phyloP scores from a whole-genome alignment of 2,329 filamentous ascomycete species.

The Aspergillus luchuensis region DNA sequence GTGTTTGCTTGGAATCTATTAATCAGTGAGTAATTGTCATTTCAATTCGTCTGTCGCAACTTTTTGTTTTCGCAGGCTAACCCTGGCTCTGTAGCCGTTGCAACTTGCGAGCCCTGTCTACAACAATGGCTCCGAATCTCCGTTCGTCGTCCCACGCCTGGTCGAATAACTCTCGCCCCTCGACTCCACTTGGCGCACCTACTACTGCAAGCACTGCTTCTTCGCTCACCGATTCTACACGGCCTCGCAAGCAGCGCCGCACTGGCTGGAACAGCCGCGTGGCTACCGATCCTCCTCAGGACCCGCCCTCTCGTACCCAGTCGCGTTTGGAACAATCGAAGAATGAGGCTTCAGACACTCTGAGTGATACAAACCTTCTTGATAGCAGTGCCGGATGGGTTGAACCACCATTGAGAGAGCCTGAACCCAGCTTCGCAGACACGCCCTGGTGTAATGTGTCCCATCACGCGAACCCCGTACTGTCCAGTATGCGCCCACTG shows the following conservation, averaged over 20 bases:
- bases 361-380: constrained; percentile 14
- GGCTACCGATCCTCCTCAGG: constrained; percentile 26
- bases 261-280: constrained; percentile 32
- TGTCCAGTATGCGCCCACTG: constrained; percentile 81
- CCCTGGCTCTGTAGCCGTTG: constrained; percentile 18
- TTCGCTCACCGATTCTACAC: constrained; percentile 31
- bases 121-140: constrained; percentile 39
- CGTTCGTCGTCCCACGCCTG: constrained; percentile 36
- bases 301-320: constrained; percentile 15
- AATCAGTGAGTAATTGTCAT: constrained; percentile 26
- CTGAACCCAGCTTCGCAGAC: constrained; percentile 74
- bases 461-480: constrained; percentile 67
- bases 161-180: constrained; percentile 36
- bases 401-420: constrained; percentile 58
- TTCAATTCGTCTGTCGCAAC: not conserved
- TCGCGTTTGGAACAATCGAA: constrained; percentile 21
- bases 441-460: constrained; percentile 61
- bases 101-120: constrained; percentile 24
- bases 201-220: constrained; percentile 22
- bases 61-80: constrained; percentile 24
- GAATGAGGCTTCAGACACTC: constrained; percentile 8
- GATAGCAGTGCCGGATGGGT: constrained; percentile 46
- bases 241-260: constrained; percentile 37
- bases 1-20: constrained; percentile 28
- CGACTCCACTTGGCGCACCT: constrained; percentile 31